Base-by-base conservation (phyloP, 1,284 basidiomycete genomes). In the Trametes hirsuta region DNA sequence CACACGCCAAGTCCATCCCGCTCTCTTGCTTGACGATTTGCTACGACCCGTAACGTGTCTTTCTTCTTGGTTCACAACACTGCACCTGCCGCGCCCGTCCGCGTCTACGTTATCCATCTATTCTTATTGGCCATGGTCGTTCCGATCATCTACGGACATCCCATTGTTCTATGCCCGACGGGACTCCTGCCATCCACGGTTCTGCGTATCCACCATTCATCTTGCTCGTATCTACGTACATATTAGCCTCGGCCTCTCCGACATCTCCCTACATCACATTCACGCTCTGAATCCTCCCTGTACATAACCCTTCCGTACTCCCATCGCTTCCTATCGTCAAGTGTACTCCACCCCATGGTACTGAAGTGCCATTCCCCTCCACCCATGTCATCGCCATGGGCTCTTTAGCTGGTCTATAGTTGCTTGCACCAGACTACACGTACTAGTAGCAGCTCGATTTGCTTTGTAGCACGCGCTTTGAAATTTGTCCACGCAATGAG, bases 81-180 rank as follows among this genome's bases (percentile, higher is more conserved):
- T 42, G 21, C 39, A 15, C 24, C 47, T 42, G 30, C 36, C 15
- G 10, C 25, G 18, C 46, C 22, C 30, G 24, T 25, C 24, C 6
- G 15, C 46, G 18, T 36, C 55, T 54, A 59, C 49, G 45, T 57
- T 61, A 55, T 62, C 54, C 54, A 57, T 44, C 47, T 65, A 65
- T 65, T 47, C 39, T 65, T 65, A 65, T 65, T 60, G 55, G 55
- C 47, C 34, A 55, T 42, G 58, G 46, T 53, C n/a, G 55, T 60
- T 62, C 60, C 57, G 58, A 52, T 58, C 57, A 34, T 53, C 30
- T 54, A 40, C 42, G 47, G 49, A 53, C 55, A 62, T 57, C 37
- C 25, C 10, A 44, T 37, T 44, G 58, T 53, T 53, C 47, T 42
- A 25, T 37, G 53, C 49, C 55, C 53, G 55, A 65, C 61, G 52